Percentiles rank a stretch among this genome's conserved stretches.
phyloP scores from a whole-genome alignment of 148 eudicot genomes.

The Vaccinium vitisidaea region DNA sequence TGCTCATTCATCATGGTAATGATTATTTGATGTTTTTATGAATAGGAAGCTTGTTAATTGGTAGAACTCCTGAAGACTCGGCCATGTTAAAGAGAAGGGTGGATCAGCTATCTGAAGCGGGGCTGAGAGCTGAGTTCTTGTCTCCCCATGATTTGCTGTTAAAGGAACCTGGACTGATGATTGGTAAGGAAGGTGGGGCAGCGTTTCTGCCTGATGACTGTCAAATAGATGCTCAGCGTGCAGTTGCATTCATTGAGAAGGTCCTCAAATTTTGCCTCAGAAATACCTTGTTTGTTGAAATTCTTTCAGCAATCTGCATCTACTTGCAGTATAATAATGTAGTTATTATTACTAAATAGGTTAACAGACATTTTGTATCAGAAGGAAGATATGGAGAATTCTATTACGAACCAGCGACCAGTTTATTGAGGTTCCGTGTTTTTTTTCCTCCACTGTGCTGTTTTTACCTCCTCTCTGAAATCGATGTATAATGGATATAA shows the following conservation, averaged over 20 bases:
- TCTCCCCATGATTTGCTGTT: constrained; percentile 43
- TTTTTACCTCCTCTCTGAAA: background rate
- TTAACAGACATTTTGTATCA: constrained; percentile 56
- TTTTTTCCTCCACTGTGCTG: background rate
- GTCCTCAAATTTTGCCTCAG: constrained; percentile 26
- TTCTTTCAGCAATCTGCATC: constrained; percentile 13
- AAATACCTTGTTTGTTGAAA: background rate
- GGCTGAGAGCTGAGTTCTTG: constrained; percentile 64
- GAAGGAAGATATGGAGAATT: constrained; percentile 87
- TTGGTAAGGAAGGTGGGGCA: constrained; percentile 62
- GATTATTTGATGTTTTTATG: constrained; percentile 11
- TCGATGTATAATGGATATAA: background rate
- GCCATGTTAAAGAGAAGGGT: constrained; percentile 49
- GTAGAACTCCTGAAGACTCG: constrained; percentile 54
- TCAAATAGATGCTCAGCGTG: constrained; percentile 68
- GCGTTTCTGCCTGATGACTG: constrained; percentile 78
- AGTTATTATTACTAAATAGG: constrained; percentile 41
- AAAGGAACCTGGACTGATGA: constrained; percentile 68
- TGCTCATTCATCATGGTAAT: background rate
- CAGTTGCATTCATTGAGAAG: constrained; percentile 77
- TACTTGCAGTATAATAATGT: background rate
- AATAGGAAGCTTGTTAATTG: constrained; percentile 84
- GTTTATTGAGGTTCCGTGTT: constrained; percentile 57
- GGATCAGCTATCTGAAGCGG: constrained; percentile 58
- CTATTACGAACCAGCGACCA: constrained; percentile 69